phyloP scores from a whole-genome alignment of 139 green algal genomes.

The Eudorina sp. region DNA sequence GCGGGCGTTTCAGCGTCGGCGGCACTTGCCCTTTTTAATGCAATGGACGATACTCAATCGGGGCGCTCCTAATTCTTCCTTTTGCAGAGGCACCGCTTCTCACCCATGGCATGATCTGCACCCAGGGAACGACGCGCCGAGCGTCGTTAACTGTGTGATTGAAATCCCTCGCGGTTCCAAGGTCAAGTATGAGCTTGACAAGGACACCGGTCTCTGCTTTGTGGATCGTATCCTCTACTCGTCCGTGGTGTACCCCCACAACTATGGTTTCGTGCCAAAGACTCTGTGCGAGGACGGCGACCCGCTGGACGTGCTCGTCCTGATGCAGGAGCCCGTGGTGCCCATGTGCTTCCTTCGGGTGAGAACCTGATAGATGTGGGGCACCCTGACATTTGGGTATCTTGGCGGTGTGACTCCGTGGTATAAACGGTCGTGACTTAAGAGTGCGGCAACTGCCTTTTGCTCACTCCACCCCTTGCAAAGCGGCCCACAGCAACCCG shows the following conservation, averaged over 20 bases:
- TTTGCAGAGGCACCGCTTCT: slow-evolving; percentile 53
- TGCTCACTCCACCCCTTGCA: too few species aligned
- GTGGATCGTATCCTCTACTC: slow-evolving; percentile 97
- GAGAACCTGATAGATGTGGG: too few species aligned
- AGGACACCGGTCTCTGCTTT: slow-evolving; percentile 80
- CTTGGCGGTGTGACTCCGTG: too few species aligned
- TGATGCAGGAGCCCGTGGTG: slow-evolving; percentile 93
- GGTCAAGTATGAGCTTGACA: slow-evolving; percentile 98
- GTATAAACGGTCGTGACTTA: too few species aligned
- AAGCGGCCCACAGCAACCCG: too few species aligned
- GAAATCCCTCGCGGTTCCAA: slow-evolving; percentile 94
- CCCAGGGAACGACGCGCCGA: slow-evolving; percentile 81
- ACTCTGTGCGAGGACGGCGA: slow-evolving; percentile 97
- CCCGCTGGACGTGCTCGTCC: slow-evolving; percentile 93
- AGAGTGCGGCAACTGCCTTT: too few species aligned
- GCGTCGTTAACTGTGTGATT: slow-evolving; percentile 88
- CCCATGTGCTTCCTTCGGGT: slow-evolving; percentile 92
- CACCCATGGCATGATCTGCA: slow-evolving; percentile 86
- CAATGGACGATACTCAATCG: not conserved
- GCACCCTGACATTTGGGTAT: too few species aligned
- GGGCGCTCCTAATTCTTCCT: not conserved
- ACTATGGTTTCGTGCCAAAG: slow-evolving; percentile 96
- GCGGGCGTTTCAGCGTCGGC: not conserved
- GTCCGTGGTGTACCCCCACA: slow-evolving; percentile 95
- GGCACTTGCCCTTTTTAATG: not conserved